Conservation (phyloP, 2,329 filamentous ascomycete species). For the Phyllosticta citribraziliensis region DNA sequence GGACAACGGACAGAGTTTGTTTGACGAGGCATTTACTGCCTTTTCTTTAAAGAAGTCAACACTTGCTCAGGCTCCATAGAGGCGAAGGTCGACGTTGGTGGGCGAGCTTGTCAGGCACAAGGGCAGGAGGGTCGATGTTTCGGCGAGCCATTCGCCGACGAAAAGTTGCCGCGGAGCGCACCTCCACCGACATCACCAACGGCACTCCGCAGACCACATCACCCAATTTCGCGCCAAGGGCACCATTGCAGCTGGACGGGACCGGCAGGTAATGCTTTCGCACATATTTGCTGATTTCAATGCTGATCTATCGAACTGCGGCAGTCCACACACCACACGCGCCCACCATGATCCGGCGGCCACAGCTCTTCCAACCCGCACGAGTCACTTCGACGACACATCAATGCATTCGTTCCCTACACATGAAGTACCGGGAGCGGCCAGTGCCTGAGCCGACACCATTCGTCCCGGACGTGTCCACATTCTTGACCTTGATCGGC, state of each 20-base stretch:
- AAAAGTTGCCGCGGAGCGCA: conserved; percentile 9
- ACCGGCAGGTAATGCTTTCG: not conserved
- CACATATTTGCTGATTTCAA: not conserved
- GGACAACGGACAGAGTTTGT: not conserved
- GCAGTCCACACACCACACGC: not conserved
- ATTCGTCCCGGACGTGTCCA: conserved; percentile 73
- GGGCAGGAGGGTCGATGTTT: not conserved
- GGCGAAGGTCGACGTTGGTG: not conserved
- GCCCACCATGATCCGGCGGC: conserved; percentile 26
- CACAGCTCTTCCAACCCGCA: conserved; percentile 6
- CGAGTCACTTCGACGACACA: not conserved
- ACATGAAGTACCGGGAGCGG: conserved; percentile 30
- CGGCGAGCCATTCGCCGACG: conserved; percentile 1
- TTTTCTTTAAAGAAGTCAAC: not conserved
- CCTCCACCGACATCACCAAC: conserved; percentile 6
- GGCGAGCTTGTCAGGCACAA: not conserved
- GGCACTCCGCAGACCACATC: not conserved
- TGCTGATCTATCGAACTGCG: not conserved
- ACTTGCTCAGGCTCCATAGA: not conserved
- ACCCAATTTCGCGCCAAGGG: not conserved
- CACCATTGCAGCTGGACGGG: not conserved
- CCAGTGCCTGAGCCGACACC: conserved; percentile 64
- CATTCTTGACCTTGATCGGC: conserved; percentile 86
- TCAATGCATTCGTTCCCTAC: conserved; percentile 25
- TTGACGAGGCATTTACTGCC: not conserved